Conservation (phyloP, 805 yeast species). For the Saccharomycopsis sp. region DNA sequence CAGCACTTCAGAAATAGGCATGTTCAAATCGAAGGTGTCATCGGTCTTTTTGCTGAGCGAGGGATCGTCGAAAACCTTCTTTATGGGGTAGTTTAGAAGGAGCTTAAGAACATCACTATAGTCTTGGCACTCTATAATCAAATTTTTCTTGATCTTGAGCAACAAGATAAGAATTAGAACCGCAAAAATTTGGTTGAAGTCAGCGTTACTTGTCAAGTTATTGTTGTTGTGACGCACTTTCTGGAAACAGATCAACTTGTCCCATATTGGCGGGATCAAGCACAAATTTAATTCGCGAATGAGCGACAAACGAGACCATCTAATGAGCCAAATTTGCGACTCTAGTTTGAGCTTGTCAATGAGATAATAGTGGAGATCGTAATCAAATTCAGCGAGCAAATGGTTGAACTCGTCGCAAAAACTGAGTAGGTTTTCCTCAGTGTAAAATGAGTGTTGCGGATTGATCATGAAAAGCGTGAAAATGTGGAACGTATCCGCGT, state of each 20-base stretch:
- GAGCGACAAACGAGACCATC: constrained; percentile 41
- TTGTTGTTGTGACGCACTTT: constrained; percentile 25
- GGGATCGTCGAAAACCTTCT: constrained; percentile 26
- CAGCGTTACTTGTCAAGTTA: constrained; percentile 29
- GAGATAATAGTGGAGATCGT: constrained; percentile 38
- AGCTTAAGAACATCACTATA: constrained; percentile 41
- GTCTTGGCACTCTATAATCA: constrained; percentile 38
- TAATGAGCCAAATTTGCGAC: constrained; percentile 45
- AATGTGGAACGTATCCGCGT: constrained; percentile 39
- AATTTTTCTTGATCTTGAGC: constrained; percentile 37
- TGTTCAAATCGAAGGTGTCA: constrained; percentile 18
- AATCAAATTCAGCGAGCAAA: constrained; percentile 39
- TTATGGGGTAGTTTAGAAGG: constrained; percentile 40
- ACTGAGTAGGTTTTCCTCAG: constrained; percentile 35
- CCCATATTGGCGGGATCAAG: constrained; percentile 35
- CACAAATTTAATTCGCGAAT: constrained; percentile 40
- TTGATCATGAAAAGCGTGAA: constrained; percentile 39
- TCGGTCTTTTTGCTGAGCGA: constrained; percentile 34
- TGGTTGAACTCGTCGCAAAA: constrained; percentile 40
- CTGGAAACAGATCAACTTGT: constrained; percentile 32
- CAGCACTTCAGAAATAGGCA: neutral
- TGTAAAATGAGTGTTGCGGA: constrained; percentile 38
- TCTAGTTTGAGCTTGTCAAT: constrained; percentile 39
- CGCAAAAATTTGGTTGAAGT: constrained; percentile 32
- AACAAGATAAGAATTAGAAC: constrained; percentile 36